A percentile compares a stretch with the other conserved stretches of the same genome.
phyloP scores from a whole-genome alignment of 768 basidiomycete species.

The Boletus vinaceobasis region DNA sequence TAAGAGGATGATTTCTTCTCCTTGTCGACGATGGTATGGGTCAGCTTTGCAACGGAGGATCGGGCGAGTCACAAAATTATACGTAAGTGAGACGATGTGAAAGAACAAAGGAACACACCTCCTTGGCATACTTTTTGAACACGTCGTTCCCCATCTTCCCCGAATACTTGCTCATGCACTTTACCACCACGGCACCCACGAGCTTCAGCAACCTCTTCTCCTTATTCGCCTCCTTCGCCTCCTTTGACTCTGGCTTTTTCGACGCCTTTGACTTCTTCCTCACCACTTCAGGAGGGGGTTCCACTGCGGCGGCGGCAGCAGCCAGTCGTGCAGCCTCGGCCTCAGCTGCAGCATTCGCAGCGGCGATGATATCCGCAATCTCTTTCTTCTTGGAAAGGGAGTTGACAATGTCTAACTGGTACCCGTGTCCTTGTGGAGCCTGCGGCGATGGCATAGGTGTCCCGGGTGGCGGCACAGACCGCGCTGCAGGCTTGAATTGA shows the following conservation, averaged over 20 bases:
- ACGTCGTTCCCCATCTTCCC: conserved; percentile 68
- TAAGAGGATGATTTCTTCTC: conserved; percentile 90
- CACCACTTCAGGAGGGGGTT: conserved; percentile 12
- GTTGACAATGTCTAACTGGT: neutral
- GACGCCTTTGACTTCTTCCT: conserved; percentile 28
- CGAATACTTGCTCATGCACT: conserved; percentile 87
- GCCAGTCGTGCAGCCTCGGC: conserved; percentile 32
- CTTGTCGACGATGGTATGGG: conserved; percentile 84
- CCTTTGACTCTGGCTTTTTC: conserved; percentile 44
- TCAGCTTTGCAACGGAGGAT: conserved; percentile 51
- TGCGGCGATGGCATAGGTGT: neutral
- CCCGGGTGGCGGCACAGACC: neutral
- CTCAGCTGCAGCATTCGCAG: conserved; percentile 34
- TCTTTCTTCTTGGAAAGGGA: conserved; percentile 23
- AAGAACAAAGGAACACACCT: conserved; percentile 50
- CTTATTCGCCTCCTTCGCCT: conserved; percentile 64
- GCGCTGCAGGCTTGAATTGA: conserved; percentile 15
- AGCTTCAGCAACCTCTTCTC: conserved; percentile 83
- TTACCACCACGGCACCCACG: conserved; percentile 87
- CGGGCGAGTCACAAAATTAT: neutral
- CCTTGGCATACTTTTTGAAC: conserved; percentile 95
- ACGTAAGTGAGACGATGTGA: conserved; percentile 1
- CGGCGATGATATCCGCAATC: conserved; percentile 41
- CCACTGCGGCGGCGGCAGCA: conserved; percentile 14
- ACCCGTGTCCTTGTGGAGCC: neutral